Conservation (phyloP, 768 basidiomycete species). For the Tubosaeta sp. region DNA sequence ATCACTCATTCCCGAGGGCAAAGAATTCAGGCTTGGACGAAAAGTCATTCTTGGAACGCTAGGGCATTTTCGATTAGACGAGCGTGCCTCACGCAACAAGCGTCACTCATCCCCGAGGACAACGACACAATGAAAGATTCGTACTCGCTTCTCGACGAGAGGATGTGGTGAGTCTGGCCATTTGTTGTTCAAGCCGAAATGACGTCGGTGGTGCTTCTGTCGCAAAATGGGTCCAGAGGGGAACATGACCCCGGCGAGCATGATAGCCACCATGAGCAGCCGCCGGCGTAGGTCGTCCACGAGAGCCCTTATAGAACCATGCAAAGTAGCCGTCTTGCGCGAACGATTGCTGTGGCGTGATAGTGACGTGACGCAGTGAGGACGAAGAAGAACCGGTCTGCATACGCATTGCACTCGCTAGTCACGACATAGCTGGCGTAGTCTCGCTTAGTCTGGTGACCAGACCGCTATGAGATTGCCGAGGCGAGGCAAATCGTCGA, state of each 20-base stretch:
- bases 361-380: slow-evolving; percentile 63
- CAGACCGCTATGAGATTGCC: too few species aligned
- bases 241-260: slow-evolving; percentile 98
- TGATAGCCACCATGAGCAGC: slow-evolving; percentile 87
- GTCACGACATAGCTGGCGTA: too few species aligned
- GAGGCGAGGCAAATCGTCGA: too few species aligned
- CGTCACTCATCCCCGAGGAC: slow-evolving; percentile 51
- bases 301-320: slow-evolving; percentile 96
- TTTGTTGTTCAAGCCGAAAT: too few species aligned
- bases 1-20: slow-evolving; percentile 35
- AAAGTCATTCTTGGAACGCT: slow-evolving; percentile 6
- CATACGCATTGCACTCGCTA: slow-evolving; percentile 79
- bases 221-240: too few species aligned
- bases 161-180: too few species aligned
- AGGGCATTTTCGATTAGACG: slow-evolving; percentile 7
- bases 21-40: too few species aligned
- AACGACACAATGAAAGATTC: too few species aligned
- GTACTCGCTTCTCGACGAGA: too few species aligned
- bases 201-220: too few species aligned
- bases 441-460: too few species aligned
- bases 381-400: slow-evolving; percentile 46
- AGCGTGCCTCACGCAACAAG: not conserved
- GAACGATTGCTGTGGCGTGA: slow-evolving; percentile 81
- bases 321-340: slow-evolving; percentile 82
- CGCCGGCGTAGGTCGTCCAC: slow-evolving; percentile 89